Evolutionary conservation across 1,139 yeast genomes (phyloP).

Genomic region (Debaryomyces coudertii): DNA sequence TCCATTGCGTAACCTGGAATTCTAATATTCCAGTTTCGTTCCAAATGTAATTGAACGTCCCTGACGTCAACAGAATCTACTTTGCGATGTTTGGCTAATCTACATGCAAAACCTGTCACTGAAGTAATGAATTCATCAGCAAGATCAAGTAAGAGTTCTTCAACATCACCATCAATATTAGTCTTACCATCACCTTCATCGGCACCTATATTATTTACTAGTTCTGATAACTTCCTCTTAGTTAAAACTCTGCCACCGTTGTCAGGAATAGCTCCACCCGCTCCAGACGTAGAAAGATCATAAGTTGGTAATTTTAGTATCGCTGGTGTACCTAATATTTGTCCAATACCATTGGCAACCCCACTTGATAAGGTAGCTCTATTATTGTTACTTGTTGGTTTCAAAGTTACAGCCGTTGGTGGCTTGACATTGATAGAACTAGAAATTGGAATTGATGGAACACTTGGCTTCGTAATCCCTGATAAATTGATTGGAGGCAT

Average conservation of each 20-base stretch:
- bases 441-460: conserved; percentile 76
- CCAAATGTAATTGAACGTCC: conserved; percentile 90
- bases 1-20: conserved; percentile 93
- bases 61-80: conserved; percentile 85
- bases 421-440: conserved; percentile 61
- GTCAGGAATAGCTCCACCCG: conserved; percentile 40
- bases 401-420: conserved; percentile 33
- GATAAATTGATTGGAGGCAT: conserved; percentile 27
- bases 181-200: conserved; percentile 90
- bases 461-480: conserved; percentile 64
- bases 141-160: conserved; percentile 82
- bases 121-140: conserved; percentile 95
- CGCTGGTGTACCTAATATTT: conserved; percentile 74
- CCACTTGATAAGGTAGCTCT: conserved; percentile 90
- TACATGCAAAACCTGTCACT: conserved; percentile 91
- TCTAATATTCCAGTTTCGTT: conserved; percentile 93
- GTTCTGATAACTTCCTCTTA: conserved; percentile 83
- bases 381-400: conserved; percentile 44
- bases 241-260: conserved; percentile 80
- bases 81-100: conserved; percentile 91
- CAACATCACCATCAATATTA: conserved; percentile 94
- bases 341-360: conserved; percentile 65
- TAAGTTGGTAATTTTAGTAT: conserved; percentile 75
- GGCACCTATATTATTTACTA: conserved; percentile 79
- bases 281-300: conserved; percentile 61